Percentiles rank a stretch among this genome's conserved stretches.
These are phyloP conservation scores for Uncinocarpus reesii DNA, from an alignment of 2,329 filamentous ascomycete species.

Conservation along the genomic window DNA sequence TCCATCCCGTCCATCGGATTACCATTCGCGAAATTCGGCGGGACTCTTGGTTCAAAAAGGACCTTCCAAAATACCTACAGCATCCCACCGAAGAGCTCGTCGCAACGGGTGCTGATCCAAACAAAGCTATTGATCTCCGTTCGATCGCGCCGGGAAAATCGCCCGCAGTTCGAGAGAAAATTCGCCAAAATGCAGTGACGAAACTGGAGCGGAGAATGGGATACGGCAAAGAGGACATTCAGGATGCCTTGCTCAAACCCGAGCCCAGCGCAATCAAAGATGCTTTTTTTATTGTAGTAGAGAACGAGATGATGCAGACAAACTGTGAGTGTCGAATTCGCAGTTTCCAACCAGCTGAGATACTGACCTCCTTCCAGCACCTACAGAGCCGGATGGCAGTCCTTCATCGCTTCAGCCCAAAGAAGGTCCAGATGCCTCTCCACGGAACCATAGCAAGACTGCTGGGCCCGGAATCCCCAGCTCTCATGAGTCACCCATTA, in stretches of 20 bases:
- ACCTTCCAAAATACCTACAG: conserved; percentile 75
- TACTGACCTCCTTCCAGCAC: conserved; percentile 10
- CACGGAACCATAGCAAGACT: neutral
- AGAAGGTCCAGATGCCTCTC: neutral
- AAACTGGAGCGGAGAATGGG: conserved; percentile 98
- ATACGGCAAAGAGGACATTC: conserved; percentile 86
- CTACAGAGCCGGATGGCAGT: conserved; percentile 20
- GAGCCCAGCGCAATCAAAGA: conserved; percentile 98
- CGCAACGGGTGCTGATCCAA: conserved; percentile 86
- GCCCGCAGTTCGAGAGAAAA: conserved; percentile 69
- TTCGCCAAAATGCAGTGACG: conserved; percentile 84
- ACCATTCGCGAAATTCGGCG: conserved; percentile 87
- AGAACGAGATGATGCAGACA: conserved; percentile 94
- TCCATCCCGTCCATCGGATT: conserved; percentile 87
- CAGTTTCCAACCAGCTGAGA: neutral
- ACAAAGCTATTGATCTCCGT: conserved; percentile 75
- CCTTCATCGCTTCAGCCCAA: conserved; percentile 23
- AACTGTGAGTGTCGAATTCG: conserved; percentile 64
- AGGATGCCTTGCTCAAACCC: conserved; percentile 80
- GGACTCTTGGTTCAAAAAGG: conserved; percentile 87
- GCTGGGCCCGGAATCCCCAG: neutral
- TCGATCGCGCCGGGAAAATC: conserved; percentile 72
- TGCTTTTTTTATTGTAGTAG: conserved; percentile 92
- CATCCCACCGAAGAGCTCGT: conserved; percentile 84
- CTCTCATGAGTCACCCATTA: conserved; percentile 7